Evolutionary conservation across 768 basidiomycete species (phyloP).

Genomic region (Rubroboletus pulcherrimus): DNA sequence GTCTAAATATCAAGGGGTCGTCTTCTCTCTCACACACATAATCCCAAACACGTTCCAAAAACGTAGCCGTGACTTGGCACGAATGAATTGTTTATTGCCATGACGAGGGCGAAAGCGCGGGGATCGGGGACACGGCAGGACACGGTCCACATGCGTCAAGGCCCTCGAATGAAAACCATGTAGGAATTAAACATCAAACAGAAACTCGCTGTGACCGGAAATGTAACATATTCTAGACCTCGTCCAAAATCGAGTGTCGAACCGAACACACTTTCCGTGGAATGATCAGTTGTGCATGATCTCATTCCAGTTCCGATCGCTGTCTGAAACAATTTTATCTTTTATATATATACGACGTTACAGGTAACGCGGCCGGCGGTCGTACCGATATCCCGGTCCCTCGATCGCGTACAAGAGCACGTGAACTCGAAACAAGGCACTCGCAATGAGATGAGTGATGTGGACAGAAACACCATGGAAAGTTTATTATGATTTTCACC

Average conservation of each 20-base stretch:
- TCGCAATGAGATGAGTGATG: neutral
- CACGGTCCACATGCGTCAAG: neutral
- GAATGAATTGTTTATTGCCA: neutral
- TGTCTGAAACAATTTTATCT: neutral
- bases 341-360: neutral
- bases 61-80: neutral
- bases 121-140: neutral
- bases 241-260: neutral
- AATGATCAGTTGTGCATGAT: neutral
- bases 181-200: neutral
- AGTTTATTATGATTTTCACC: constrained; percentile 17
- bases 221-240: neutral
- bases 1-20: constrained; percentile 9
- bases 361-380: neutral
- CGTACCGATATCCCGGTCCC: neutral
- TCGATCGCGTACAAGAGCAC: neutral
- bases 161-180: neutral
- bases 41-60: constrained; percentile 7
- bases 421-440: constrained; percentile 5
- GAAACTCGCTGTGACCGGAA: neutral
- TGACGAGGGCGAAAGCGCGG: neutral
- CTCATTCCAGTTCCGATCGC: constrained; percentile 13
- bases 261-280: neutral
- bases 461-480: neutral
- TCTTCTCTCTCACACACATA: neutral